phyloP scores from a whole-genome alignment of 345 rosid genomes.

The Citrus sp. region DNA sequence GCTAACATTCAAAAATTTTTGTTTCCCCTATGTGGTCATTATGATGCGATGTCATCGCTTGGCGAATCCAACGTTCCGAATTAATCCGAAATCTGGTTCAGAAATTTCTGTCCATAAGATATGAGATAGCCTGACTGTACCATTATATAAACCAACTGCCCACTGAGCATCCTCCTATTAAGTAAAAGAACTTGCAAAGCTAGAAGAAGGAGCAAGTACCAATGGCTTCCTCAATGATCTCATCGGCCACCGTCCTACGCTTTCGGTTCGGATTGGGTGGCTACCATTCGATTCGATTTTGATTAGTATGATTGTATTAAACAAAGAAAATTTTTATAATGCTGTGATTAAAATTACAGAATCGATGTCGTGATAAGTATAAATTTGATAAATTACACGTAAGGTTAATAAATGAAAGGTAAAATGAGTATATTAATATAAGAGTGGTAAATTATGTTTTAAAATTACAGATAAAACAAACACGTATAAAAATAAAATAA shows the following conservation, averaged over 20 bases:
- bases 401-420: too few species aligned
- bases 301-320: too few species aligned
- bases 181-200: not conserved
- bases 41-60: constrained; percentile 8
- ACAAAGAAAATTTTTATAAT: too few species aligned
- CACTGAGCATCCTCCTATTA: not conserved
- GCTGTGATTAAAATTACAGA: too few species aligned
- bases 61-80: constrained; percentile 32
- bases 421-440: too few species aligned
- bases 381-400: too few species aligned
- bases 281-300: too few species aligned
- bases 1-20: constrained; percentile 6
- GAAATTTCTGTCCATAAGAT: constrained; percentile 29
- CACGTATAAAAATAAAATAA: too few species aligned
- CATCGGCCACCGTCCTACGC: constrained; percentile 36
- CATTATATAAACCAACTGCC: constrained; percentile 35
- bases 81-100: constrained; percentile 2
- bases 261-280: too few species aligned
- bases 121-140: not conserved
- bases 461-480: too few species aligned
- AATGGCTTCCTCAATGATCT: constrained; percentile 59
- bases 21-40: constrained; percentile 9
- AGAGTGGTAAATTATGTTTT: too few species aligned
- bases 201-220: not conserved
- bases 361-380: too few species aligned